Percentiles rank a stretch among this genome's conserved stretches.
Evolutionary conservation across 1,139 yeast genomes (phyloP).

Genomic region (Pichia sp.): DNA sequence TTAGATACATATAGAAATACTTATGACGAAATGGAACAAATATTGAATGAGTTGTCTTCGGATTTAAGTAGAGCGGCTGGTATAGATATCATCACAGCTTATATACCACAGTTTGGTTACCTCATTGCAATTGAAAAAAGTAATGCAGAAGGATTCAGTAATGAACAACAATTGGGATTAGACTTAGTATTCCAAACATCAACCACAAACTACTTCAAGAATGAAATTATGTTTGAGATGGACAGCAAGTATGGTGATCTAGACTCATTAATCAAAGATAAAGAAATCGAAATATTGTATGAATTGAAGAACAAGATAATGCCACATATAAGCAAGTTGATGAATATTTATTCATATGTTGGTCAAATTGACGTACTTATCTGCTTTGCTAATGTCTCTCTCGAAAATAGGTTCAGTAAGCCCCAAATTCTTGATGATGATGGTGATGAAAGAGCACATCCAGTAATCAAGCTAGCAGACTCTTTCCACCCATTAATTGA

Average conservation of each 20-base stretch:
- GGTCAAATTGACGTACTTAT: conserved; percentile 40
- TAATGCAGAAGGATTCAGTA: too few species aligned
- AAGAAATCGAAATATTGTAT: conserved; percentile 42
- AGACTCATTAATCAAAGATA: conserved; percentile 38
- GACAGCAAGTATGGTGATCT: conserved; percentile 42
- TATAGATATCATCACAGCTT: conserved; percentile 30
- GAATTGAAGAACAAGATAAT: conserved; percentile 36
- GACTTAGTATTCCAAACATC: conserved; percentile 38
- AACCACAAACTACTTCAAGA: conserved; percentile 38
- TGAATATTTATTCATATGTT: conserved; percentile 25
- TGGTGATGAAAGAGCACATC: conserved; percentile 1
- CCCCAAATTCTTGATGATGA: conserved; percentile 37
- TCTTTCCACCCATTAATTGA: conserved; percentile 39
- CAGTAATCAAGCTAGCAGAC: conserved; percentile 26
- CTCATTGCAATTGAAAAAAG: conserved; percentile 26
- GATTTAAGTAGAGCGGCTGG: conserved; percentile 19
- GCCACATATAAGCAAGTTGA: conserved; percentile 18
- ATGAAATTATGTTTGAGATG: conserved; percentile 31
- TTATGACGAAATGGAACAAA: conserved; percentile 38
- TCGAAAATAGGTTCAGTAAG: conserved; percentile 32
- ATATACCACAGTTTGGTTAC: conserved; percentile 46
- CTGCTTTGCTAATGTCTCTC: conserved; percentile 38
- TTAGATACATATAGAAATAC: conserved; percentile 34
- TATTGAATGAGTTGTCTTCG: conserved; percentile 32
- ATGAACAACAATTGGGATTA: too few species aligned